Conservation (phyloP, 257 asterid genomes). For the Scutellaria barbata region DNA sequence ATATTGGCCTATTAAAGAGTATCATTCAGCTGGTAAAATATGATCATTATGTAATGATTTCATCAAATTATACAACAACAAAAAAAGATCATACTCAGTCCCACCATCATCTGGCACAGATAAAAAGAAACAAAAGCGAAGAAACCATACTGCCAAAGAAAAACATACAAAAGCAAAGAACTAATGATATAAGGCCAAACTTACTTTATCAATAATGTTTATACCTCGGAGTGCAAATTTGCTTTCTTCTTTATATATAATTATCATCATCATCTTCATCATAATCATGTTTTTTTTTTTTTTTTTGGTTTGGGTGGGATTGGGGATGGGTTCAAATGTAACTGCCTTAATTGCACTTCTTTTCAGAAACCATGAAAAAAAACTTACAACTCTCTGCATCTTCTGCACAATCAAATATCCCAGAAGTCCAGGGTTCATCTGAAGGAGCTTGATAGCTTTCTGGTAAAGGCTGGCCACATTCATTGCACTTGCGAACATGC, state of each 20-base stretch:
- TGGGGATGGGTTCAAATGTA: not conserved
- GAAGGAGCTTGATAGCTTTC: constrained; percentile 96
- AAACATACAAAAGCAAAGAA: not conserved
- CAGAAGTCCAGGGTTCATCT: constrained; percentile 96
- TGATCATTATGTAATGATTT: not conserved
- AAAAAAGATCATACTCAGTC: not conserved
- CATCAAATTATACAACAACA: not conserved
- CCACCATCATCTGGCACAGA: not conserved
- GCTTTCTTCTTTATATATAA: not conserved
- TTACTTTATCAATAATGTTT: not conserved
- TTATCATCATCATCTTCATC: no score
- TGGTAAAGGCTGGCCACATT: constrained; percentile 96
- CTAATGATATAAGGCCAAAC: not conserved
- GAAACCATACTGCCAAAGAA: not conserved
- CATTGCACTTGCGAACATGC: constrained; percentile 80
- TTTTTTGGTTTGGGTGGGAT: not conserved
- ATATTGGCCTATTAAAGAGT: not conserved
- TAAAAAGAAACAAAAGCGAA: not conserved
- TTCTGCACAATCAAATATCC: constrained; percentile 80
- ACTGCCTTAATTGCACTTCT: not conserved
- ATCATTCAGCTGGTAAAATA: no score
- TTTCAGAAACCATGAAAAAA: not conserved
- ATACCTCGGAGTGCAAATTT: not conserved
- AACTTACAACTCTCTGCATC: constrained; percentile 91
- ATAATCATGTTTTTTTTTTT: not conserved